A percentile compares a stretch with the other conserved stretches of the same genome.
Evolutionary conservation across 2,329 filamentous ascomycete species (phyloP).

Genomic region (Cordyceps javanica): DNA sequence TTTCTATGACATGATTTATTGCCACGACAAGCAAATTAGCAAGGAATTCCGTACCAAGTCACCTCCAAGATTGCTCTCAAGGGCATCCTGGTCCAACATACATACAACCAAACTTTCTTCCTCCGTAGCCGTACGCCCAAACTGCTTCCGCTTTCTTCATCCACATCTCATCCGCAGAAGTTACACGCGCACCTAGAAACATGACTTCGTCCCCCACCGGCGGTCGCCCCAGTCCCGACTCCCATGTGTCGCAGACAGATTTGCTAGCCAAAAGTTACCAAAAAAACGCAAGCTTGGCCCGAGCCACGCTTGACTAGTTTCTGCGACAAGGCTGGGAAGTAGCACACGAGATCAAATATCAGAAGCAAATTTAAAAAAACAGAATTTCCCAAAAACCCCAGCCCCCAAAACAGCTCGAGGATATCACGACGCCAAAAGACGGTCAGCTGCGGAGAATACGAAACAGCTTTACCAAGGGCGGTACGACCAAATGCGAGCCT

Average conservation of each 20-base stretch:
- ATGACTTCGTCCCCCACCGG: background rate
- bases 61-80: background rate
- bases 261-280: background rate
- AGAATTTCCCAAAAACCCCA: constrained; percentile 6
- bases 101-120: background rate
- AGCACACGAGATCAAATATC: background rate
- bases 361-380: background rate
- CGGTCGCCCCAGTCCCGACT: background rate
- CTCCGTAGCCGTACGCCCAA: constrained; percentile 4
- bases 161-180: background rate
- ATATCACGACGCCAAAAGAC: constrained; percentile 4
- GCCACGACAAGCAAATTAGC: background rate
- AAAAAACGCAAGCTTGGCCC: background rate
- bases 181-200: background rate
- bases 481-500: constrained; percentile 94
- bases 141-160: background rate
- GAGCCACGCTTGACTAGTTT: background rate
- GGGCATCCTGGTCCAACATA: background rate
- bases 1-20: constrained; percentile 6
- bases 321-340: background rate
- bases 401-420: background rate
- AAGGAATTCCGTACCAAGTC: background rate
- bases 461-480: constrained; percentile 35
- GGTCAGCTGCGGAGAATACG: background rate
- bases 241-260: constrained; percentile 6